Base-by-base conservation (phyloP, 1,284 basidiomycete genomes). In the Leccinum angustisporum region DNA sequence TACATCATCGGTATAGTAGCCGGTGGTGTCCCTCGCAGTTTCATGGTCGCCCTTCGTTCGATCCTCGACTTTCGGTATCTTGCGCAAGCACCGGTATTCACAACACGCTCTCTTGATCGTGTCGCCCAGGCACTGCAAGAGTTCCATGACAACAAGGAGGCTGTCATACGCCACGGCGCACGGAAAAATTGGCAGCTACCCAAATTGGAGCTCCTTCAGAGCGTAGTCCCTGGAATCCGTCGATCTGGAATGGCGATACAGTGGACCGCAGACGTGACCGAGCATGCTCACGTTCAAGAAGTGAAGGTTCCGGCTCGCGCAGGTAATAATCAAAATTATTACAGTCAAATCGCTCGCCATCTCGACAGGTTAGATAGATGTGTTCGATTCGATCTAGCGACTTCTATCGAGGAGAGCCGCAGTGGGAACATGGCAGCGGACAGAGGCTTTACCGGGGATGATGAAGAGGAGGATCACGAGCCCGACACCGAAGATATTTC, bases 91-190 rank as follows among this genome's bases (percentile, higher is more conserved):
- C 64, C 34, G 1, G n/a, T 18, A 3, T 62, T 65, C 43, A 60
- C 31, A 3, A 25, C 3, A 58, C 50, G 27, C 2, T 57, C 52
- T 5, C 38, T 65, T n/a, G 7, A 38, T 16, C 10, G 6, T 6
- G 21, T 65, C 3, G 16, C 53, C 1, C 34, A 9, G 11, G 56
- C 60, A 4, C 58, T 64, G 1, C 16, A 63, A 25, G 61, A 57
- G 4, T 64, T 64, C 30, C 56, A 64, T 13, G 14, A 63, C 10
- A 10, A 65, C 25, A 64, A 64, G 21, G 56, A 55, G 4, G 21
- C 50, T 14, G 14, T 53, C 13, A 53, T 57, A 18, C 10, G 11
- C n/a, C 56, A 57, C 10, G 13, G 46, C 3, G 7, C 46, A 57
- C 18, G 14, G 25, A 13, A 8, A 2, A 54, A 57, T 11, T 57